These are phyloP conservation scores for Batrachochytrium dendrobatidis DNA, from an alignment of 371 early-diverging fungal genomes.

Conservation along the genomic window DNA sequence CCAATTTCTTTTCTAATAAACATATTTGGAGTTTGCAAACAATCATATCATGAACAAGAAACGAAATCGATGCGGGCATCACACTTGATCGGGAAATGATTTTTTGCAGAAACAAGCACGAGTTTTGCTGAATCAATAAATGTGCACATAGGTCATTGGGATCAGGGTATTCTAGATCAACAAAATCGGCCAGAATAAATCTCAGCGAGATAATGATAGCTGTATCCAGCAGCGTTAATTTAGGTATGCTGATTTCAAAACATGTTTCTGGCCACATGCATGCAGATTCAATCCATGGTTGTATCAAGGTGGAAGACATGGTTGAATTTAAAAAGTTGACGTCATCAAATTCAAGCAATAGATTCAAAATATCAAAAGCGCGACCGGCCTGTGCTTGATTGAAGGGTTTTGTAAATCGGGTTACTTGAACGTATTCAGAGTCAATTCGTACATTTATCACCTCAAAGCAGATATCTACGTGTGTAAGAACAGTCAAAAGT, in stretches of 20 bases:
- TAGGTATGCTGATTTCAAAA: not conserved
- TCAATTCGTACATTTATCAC: conserved; percentile 33
- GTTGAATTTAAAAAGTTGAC: conserved; percentile 42
- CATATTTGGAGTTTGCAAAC: conserved; percentile 58
- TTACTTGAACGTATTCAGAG: conserved; percentile 38
- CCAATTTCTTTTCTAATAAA: conserved; percentile 43
- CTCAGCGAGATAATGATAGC: conserved; percentile 28
- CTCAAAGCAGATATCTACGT: conserved; percentile 40
- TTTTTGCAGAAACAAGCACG: conserved; percentile 54
- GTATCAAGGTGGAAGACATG: conserved; percentile 22
- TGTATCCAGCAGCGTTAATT: not conserved
- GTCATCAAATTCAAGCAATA: conserved; percentile 51
- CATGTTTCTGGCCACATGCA: not conserved
- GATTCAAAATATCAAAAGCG: conserved; percentile 49
- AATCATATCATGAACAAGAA: conserved; percentile 48
- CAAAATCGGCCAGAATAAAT: conserved; percentile 6
- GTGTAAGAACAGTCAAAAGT: conserved; percentile 47
- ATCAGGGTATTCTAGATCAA: not conserved
- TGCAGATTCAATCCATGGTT: not conserved
- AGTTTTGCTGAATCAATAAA: conserved; percentile 6
- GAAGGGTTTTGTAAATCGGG: conserved; percentile 52
- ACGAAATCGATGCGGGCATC: conserved; percentile 21
- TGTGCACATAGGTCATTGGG: not conserved
- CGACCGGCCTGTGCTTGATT: conserved; percentile 62
- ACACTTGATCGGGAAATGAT: conserved; percentile 42